Evolutionary conservation across 768 basidiomycete genomes (phyloP).

Genomic region (Mycena pura): DNA sequence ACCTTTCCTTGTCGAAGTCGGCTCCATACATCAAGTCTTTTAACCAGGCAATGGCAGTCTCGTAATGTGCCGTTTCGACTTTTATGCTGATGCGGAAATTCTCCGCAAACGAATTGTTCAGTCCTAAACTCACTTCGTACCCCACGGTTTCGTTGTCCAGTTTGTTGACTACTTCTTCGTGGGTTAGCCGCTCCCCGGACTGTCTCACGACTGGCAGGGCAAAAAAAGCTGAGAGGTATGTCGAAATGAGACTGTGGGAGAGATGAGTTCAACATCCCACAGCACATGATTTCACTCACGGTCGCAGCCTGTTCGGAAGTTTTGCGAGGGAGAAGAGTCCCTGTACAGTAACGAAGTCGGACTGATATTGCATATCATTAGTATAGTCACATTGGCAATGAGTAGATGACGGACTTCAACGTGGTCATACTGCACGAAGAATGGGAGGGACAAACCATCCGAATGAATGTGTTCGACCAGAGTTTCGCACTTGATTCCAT

Average conservation of each 20-base stretch:
- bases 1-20: constrained; percentile 84
- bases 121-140: constrained; percentile 77
- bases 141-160: constrained; percentile 92
- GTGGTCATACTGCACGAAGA: constrained; percentile 94
- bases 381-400: constrained; percentile 4
- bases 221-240: constrained; percentile 87
- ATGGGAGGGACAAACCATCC: constrained; percentile 76
- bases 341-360: constrained; percentile 88
- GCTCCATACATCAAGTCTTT: constrained; percentile 79
- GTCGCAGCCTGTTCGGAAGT: constrained; percentile 76
- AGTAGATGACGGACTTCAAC: constrained; percentile 65
- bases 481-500: constrained; percentile 39
- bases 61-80: constrained; percentile 83
- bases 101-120: constrained; percentile 74
- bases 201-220: constrained; percentile 79
- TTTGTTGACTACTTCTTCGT: constrained; percentile 91
- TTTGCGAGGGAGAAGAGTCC: constrained; percentile 79
- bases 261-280: constrained; percentile 8
- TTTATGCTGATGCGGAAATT: constrained; percentile 78
- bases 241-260: constrained; percentile 66
- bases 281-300: constrained; percentile 51
- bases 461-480: constrained; percentile 68
- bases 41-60: constrained; percentile 84
- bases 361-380: constrained; percentile 58
- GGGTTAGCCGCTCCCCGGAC: constrained; percentile 72